Conservation (phyloP, 768 basidiomycete genomes). For the Galerina marginata region DNA sequence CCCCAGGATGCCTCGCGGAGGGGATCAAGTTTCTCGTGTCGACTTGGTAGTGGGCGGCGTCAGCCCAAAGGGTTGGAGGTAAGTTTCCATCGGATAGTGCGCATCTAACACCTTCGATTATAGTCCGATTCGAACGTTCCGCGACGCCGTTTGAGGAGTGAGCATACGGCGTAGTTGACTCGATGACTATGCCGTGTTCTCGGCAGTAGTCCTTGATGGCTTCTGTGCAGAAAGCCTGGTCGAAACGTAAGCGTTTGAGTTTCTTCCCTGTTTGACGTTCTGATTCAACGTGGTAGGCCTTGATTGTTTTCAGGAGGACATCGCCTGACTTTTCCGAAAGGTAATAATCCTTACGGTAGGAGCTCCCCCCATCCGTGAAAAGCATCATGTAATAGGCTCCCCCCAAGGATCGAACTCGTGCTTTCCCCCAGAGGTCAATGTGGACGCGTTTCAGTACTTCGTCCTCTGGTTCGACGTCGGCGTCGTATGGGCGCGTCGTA, state of each 20-base stretch:
- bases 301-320: constrained; percentile 7
- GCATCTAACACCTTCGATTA: constrained; percentile 27
- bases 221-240: constrained; percentile 13
- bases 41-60: constrained; percentile 6
- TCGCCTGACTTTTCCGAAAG: constrained; percentile 28
- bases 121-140: constrained; percentile 31
- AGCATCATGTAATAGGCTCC: constrained; percentile 32
- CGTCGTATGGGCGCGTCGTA: constrained; percentile 25
- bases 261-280: constrained; percentile 12
- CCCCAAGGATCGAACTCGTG: constrained; percentile 15
- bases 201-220: not conserved
- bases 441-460: constrained; percentile 21
- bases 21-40: constrained; percentile 18
- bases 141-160: constrained; percentile 36
- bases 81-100: constrained; percentile 28
- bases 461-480: constrained; percentile 14
- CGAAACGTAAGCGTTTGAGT: constrained; percentile 2
- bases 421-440: constrained; percentile 35
- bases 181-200: constrained; percentile 12
- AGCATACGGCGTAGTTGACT: constrained; percentile 31
- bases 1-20: constrained; percentile 13
- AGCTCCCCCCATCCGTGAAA: constrained; percentile 24
- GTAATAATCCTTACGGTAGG: constrained; percentile 20
- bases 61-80: constrained; percentile 22
- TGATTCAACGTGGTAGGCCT: not conserved